Evolutionary conservation across 306 rosid genomes (phyloP).

Genomic region (Vigna mungo): DNA sequence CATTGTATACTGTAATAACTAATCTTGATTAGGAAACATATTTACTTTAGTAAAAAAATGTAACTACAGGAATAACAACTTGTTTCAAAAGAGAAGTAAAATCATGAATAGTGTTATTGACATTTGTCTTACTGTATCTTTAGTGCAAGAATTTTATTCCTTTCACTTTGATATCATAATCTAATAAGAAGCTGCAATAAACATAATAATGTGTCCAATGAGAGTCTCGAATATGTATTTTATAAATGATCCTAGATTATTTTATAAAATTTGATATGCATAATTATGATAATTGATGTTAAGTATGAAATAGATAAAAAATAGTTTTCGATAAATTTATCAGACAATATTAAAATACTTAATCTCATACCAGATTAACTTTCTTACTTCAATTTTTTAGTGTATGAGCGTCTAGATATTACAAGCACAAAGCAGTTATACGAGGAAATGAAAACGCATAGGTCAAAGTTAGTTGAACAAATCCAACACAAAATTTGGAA

Average conservation of each 20-base stretch:
- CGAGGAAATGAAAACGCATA: neutral
- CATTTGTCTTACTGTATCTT: too few species aligned
- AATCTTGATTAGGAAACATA: too few species aligned
- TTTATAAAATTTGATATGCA: too few species aligned
- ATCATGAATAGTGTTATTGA: too few species aligned
- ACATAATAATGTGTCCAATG: too few species aligned
- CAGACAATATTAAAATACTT: neutral
- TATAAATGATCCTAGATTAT: too few species aligned
- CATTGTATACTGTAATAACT: neutral
- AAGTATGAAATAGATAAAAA: neutral
- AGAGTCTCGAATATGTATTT: too few species aligned
- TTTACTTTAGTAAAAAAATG: neutral
- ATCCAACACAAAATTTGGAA: neutral
- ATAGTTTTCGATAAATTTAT: neutral
- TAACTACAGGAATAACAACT: neutral
- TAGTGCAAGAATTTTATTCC: too few species aligned
- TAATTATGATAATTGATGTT: too few species aligned
- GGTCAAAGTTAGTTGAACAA: neutral
- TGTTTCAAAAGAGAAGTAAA: neutral
- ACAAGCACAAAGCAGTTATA: neutral
- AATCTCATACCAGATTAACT: neutral
- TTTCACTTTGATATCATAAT: too few species aligned
- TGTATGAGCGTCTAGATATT: neutral
- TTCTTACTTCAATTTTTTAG: neutral
- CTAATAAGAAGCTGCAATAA: too few species aligned